phyloP scores from a whole-genome alignment of 345 rosid genomes.

The Cardamine chenopodiifolia region DNA sequence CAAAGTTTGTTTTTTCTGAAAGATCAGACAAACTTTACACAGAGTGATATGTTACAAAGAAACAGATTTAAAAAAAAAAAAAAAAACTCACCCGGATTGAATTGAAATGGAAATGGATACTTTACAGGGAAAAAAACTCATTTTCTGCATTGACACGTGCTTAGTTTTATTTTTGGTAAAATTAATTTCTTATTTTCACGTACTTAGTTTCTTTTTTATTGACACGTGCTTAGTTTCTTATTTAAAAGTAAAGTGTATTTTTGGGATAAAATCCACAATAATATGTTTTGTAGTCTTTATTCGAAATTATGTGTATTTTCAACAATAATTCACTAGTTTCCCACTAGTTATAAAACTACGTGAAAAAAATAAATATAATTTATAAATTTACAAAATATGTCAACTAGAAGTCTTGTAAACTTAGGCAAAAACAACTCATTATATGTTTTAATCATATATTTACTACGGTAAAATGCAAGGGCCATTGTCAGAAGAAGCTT shows the following conservation, averaged over 20 bases:
- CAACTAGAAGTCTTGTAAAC: too few relatives aligned
- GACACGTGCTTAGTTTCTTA: background rate
- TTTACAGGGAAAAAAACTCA: background rate
- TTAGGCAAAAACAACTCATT: too few relatives aligned
- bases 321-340: background rate
- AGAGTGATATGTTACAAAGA: background rate
- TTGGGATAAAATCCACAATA: background rate
- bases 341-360: background rate
- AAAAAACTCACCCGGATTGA: too few relatives aligned
- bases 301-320: background rate
- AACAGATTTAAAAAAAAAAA: background rate
- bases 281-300: too few relatives aligned
- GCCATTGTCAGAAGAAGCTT: rapidly evolving
- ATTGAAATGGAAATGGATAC: too few relatives aligned
- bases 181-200: background rate
- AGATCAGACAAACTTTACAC: background rate
- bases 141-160: background rate
- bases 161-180: background rate
- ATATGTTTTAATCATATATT: too few relatives aligned
- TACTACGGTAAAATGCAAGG: too few relatives aligned
- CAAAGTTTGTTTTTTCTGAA: background rate
- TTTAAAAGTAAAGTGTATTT: too few relatives aligned
- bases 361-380: too few relatives aligned
- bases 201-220: background rate
- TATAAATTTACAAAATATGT: background rate